A percentile compares a stretch with the other conserved stretches of the same genome.
phyloP scores from a whole-genome alignment of 108 stramenopile species.

The Hondaea fermentalgiana region DNA sequence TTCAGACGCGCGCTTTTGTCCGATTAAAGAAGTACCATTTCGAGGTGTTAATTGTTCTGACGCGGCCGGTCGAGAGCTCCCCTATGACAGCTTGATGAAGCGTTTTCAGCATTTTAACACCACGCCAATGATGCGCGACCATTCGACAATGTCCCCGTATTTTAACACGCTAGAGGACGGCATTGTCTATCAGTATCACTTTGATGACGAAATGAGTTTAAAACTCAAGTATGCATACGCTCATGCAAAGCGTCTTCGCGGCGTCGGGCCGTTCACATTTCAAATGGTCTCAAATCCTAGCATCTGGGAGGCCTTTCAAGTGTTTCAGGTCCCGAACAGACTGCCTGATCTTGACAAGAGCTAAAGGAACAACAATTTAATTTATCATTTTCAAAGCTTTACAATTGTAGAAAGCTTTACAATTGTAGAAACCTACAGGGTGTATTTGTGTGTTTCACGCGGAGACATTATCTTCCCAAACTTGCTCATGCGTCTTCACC shows the following conservation, averaged over 20 bases:
- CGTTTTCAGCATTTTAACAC: neutral
- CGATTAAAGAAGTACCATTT: conserved; percentile 40
- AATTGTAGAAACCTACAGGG: too few relatives aligned
- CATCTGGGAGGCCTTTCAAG: neutral
- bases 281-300: neutral
- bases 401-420: too few relatives aligned
- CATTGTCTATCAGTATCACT: neutral
- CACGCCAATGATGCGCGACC: neutral
- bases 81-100: neutral
- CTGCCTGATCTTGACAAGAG: too few relatives aligned
- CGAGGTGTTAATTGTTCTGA: conserved; percentile 52
- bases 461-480: too few relatives aligned
- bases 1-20: conserved; percentile 21
- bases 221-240: neutral
- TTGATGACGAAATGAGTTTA: neutral
- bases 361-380: too few relatives aligned
- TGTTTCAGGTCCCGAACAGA: neutral
- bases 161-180: neutral
- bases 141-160: neutral
- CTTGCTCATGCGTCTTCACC: too few relatives aligned
- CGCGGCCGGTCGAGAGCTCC: conserved; percentile 35
- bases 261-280: neutral
- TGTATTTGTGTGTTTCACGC: too few relatives aligned
- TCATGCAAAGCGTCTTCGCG: neutral
- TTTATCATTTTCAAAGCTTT: too few relatives aligned